A percentile compares a stretch with the other conserved stretches of the same genome.
Conservation (phyloP, 768 basidiomycete genomes). For the Candolleomyces efflorescens region DNA sequence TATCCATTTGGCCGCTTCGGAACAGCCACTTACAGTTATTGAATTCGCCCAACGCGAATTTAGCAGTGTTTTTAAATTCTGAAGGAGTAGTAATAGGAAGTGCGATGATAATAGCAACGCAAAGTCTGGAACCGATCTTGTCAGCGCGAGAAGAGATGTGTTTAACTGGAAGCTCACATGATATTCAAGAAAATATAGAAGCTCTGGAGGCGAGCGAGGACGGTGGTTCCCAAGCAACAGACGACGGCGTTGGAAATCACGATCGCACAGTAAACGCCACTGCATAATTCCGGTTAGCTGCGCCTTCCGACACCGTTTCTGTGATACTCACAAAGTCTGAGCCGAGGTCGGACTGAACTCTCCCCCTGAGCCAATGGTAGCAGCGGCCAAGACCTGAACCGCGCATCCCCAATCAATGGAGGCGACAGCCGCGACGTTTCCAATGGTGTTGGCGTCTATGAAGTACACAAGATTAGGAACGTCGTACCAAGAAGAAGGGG, state of each 20-base stretch:
- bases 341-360: slow-evolving; percentile 37
- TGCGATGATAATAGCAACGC: slow-evolving; percentile 63
- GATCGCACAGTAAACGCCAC: slow-evolving; percentile 63
- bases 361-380: slow-evolving; percentile 47
- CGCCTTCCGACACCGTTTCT: too few species aligned
- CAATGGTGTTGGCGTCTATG: slow-evolving; percentile 50
- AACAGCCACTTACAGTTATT: slow-evolving; percentile 41
- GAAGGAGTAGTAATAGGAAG: slow-evolving; percentile 60
- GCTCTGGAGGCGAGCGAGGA: slow-evolving; percentile 67
- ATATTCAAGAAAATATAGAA: slow-evolving; percentile 70
- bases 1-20: not conserved
- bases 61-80: slow-evolving; percentile 54
- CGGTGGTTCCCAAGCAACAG: slow-evolving; percentile 61
- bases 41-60: slow-evolving; percentile 60
- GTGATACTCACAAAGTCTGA: slow-evolving; percentile 38
- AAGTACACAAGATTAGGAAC: not conserved
- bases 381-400: slow-evolving; percentile 61
- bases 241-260: slow-evolving; percentile 57
- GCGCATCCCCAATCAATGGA: slow-evolving; percentile 68
- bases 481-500: not conserved
- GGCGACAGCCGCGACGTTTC: slow-evolving; percentile 44
- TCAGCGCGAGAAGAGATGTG: not conserved
- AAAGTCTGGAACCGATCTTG: slow-evolving; percentile 36
- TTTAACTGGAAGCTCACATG: slow-evolving; percentile 35
- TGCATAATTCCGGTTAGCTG: slow-evolving; percentile 19